Conservation (phyloP, 2,329 filamentous ascomycete genomes). For the Gaeumannomyces tritici region DNA sequence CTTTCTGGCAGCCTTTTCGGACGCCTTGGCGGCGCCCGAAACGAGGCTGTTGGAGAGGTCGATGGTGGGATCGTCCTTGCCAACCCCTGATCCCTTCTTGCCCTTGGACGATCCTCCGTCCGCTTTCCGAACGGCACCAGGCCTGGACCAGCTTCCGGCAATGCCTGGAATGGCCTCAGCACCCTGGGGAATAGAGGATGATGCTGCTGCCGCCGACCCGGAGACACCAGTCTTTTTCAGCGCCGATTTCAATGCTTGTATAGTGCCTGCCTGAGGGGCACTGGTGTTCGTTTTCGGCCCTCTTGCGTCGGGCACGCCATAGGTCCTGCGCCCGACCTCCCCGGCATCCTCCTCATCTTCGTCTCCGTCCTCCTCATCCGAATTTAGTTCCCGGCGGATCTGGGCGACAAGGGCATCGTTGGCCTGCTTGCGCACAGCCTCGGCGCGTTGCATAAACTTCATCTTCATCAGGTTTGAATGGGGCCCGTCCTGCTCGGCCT, state of each 20-base stretch:
- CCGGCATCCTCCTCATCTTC: conserved; percentile 41
- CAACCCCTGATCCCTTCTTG: conserved; percentile 3
- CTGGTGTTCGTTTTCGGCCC: conserved; percentile 2
- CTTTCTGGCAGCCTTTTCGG: conserved; percentile 13
- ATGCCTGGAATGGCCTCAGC: neutral
- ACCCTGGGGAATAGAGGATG: neutral
- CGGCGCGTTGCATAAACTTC: conserved; percentile 91
- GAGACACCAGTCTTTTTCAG: neutral
- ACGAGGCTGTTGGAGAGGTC: conserved; percentile 18
- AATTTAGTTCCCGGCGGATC: conserved; percentile 64
- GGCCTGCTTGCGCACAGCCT: conserved; percentile 63
- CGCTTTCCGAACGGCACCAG: neutral
- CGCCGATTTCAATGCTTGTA: neutral
- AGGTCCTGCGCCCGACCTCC: conserved; percentile 61
- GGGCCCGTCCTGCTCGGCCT: conserved; percentile 35
- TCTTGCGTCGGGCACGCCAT: conserved; percentile 37
- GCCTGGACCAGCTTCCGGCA: conserved; percentile 1
- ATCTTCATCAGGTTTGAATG: conserved; percentile 67
- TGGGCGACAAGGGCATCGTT: conserved; percentile 70
- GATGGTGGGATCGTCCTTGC: conserved; percentile 6
- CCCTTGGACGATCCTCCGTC: neutral
- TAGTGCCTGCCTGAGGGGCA: neutral
- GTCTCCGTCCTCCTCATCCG: conserved; percentile 40
- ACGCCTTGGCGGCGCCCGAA: conserved; percentile 18
- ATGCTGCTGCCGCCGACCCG: neutral